Conservation (phyloP, 202 grass and related monocot species). For the Elaeis oleifera region DNA sequence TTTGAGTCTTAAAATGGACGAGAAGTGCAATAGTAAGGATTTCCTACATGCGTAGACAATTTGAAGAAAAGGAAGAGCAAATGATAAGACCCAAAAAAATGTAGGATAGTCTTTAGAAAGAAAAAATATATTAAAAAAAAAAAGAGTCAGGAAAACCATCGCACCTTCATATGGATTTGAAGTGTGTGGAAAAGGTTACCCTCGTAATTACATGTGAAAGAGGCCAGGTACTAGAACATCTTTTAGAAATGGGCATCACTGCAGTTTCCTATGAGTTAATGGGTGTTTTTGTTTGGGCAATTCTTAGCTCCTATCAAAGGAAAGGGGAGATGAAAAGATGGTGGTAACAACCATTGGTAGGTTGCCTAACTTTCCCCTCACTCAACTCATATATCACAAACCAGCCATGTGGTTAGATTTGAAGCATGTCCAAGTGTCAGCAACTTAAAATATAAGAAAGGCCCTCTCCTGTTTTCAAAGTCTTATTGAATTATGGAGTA, state of each 20-base stretch:
- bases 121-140: too few relatives aligned
- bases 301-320: background rate
- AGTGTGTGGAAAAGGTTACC: too few relatives aligned
- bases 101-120: too few relatives aligned
- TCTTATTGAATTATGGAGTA: background rate
- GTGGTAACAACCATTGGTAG: background rate
- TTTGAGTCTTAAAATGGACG: too few relatives aligned
- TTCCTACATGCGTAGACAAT: too few relatives aligned
- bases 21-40: too few relatives aligned
- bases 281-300: background rate
- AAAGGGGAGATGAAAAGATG: conserved; percentile 7
- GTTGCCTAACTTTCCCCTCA: background rate
- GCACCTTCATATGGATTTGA: too few relatives aligned
- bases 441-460: conserved; percentile 1
- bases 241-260: background rate
- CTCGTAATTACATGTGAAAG: too few relatives aligned
- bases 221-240: too few relatives aligned
- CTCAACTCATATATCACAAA: background rate
- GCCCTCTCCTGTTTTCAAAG: background rate
- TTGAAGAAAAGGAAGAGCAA: too few relatives aligned
- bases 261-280: background rate
- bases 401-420: background rate
- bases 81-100: too few relatives aligned
- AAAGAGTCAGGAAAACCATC: too few relatives aligned
- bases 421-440: background rate